Evolutionary conservation across 2,329 filamentous ascomycete species (phyloP).

Genomic region (Pleochaeta shiraiana): DNA sequence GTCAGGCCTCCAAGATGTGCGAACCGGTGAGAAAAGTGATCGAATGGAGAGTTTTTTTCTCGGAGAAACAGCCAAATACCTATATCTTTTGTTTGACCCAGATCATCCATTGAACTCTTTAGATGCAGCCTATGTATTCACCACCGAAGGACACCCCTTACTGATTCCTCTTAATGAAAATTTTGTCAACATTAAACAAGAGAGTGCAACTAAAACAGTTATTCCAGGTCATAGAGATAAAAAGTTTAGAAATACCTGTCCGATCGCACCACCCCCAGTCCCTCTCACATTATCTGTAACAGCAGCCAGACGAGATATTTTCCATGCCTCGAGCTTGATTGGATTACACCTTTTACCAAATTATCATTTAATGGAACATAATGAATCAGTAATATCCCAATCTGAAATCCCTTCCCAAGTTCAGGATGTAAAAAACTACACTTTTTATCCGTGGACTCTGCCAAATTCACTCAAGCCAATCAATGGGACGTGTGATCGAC

Average conservation of each 20-base stretch:
- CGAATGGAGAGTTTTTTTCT: constrained; percentile 99
- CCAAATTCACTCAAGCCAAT: constrained; percentile 50
- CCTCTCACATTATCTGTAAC: constrained; percentile 59
- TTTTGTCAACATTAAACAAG: constrained; percentile 14
- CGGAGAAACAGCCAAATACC: constrained; percentile 88
- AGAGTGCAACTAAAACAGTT: constrained; percentile 15
- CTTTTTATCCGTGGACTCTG: constrained; percentile 83
- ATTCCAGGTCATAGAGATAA: neutral
- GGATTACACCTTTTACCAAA: constrained; percentile 59
- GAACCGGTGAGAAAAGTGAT: constrained; percentile 68
- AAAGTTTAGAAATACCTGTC: constrained; percentile 34
- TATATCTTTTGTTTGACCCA: constrained; percentile 76
- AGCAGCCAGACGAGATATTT: constrained; percentile 60
- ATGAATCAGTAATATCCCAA: neutral
- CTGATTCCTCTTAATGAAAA: constrained; percentile 42
- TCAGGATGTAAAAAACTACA: constrained; percentile 43
- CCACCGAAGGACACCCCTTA: constrained; percentile 85
- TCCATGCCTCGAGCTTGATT: constrained; percentile 71
- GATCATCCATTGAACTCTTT: constrained; percentile 71
- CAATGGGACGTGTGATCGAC: constrained; percentile 55
- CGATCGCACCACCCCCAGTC: constrained; percentile 32
- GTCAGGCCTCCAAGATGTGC: constrained; percentile 69
- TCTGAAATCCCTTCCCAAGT: neutral
- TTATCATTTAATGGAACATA: constrained; percentile 22
- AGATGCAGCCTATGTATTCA: constrained; percentile 80